A percentile compares a stretch with the other conserved stretches of the same genome.
These are phyloP conservation scores for Phtheirospermum japonicum DNA, from an alignment of 257 asterid genomes.

Conservation along the genomic window DNA sequence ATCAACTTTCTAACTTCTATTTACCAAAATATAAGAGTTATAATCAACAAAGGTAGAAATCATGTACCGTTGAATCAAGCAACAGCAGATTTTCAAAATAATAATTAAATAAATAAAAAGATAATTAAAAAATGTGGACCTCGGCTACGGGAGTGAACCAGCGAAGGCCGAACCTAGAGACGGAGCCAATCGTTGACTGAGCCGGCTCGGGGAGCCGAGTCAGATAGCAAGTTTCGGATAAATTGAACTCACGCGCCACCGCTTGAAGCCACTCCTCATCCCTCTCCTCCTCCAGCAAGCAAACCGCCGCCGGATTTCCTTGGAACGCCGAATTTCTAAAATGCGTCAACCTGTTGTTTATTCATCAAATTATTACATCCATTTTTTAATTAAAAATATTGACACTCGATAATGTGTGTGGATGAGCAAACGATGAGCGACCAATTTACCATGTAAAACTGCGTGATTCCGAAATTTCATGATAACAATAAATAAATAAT, in stretches of 20 bases:
- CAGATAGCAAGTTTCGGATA: conserved; percentile 68
- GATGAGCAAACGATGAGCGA: conserved; percentile 1
- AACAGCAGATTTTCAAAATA: no score
- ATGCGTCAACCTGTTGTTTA: conserved; percentile 77
- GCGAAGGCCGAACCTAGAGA: conserved; percentile 63
- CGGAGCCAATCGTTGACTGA: conserved; percentile 17
- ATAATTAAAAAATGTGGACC: conserved; percentile 32
- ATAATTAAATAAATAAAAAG: background rate
- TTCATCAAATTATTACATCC: background rate
- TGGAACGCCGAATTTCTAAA: conserved; percentile 74
- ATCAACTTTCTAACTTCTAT: no score
- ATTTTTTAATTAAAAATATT: background rate
- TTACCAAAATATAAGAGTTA: no score
- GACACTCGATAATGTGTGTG: background rate
- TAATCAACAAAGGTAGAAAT: no score
- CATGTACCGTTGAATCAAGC: no score
- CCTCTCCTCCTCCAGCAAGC: conserved; percentile 72
- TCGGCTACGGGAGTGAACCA: conserved; percentile 95
- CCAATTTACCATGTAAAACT: conserved; percentile 49
- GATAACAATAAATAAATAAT: no score
- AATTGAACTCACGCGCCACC: conserved; percentile 82
- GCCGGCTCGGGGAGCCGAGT: conserved; percentile 41
- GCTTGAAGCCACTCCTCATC: conserved; percentile 81
- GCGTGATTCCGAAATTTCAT: no score
- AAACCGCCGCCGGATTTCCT: conserved; percentile 95